Base-by-base conservation (phyloP, 1,284 basidiomycete species). In the Exobasidium cylindrosporum region DNA sequence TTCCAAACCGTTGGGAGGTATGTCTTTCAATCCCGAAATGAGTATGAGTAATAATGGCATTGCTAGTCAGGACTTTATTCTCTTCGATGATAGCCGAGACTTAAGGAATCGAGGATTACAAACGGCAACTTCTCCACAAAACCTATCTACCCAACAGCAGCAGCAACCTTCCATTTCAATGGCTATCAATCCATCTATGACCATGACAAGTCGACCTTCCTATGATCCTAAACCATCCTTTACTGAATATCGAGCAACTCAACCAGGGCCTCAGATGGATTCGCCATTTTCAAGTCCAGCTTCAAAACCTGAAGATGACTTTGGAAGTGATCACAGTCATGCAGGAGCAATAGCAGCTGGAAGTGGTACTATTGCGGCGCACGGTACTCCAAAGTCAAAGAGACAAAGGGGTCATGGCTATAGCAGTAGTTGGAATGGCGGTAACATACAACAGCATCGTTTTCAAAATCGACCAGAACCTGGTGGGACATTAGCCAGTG, bases 41-140 rank as follows among this genome's bases (percentile, higher is more conserved):
- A n/a, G n/a, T n/a, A n/a, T n/a, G n/a, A n/a, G n/a, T n/a, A n/a
- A 7, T 10, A 40, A 40, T 40, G 17, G 35, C 35, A 40, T 40
- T 50, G 21, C 46, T 10, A 45, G 46, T 4, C 44, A 67, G 43
- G 71, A 73, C 40, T 73, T 73, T 45, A 64, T 73, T 40, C 67
- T 73, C 59, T 73, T 73, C 28, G 71, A 73, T 49, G 69, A 73
- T n/a, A 61, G 63, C 0, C 35, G 35, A 7, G n/a, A n/a, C n/a
- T n/a, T n/a, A n/a, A n/a, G n/a, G n/a, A 17, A 7, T 40, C 35
- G 17, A 40, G 35, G 35, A 40, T 17, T 10, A 10, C 35, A 40
- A 17, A 40, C 35, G 40, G 3, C 29, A 21, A 23, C 66, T 2
- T 58, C 66, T 3, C 21, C 60, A 11, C n/a, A n/a, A n/a, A n/a